Base-by-base conservation (phyloP, 148 eudicot genomes). In the Spergularia marina region DNA sequence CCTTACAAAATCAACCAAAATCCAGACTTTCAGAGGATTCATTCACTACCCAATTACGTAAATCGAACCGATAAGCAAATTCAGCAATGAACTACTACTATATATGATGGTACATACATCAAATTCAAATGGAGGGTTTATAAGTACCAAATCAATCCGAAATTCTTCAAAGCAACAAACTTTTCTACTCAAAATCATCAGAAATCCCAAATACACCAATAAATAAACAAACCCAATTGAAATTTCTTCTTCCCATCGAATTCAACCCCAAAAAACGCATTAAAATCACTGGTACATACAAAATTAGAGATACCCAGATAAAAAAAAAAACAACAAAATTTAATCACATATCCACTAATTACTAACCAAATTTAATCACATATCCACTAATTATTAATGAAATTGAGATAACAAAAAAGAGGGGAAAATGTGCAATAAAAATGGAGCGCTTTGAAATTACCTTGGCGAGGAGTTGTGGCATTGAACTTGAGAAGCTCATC, bases 401-500 rank as follows among this genome's bases (percentile, higher is more conserved):
- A 23, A 65, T 18, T 16, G 2, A 52, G 13, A 25, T 5, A 61
- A n/a, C n/a, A n/a, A n/a, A 54, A 47, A 52, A 8, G 7, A 21
- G n/a, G 2, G 11, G 6, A 16, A 4, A 71, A 63, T 7, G 18
- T 18, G 11, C 7, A 39, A 58, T 30, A 54, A 47, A 65, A 0
- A n/a, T 4, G 14, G 41, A 66, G n/a, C 4, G 11, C n/a, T 8
- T 12, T 40, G 30, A 5, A 25, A 21, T 10, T 83, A 89, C 97
- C 90, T 85, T 82, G 80, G 2, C 14, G 52, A 39, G 79, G 64
- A 68, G 11, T 82, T 4, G 53, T 21, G 57, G 78, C 72, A 49
- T 81, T 58, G 59, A 88, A 81, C 25, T 74, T 83, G 66, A 91
- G 88, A 58, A 93, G 98, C 39, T 76, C 75, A 62, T 89, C 81